Percentiles rank a stretch among this genome's conserved stretches.
Evolutionary conservation across 176 grass and related monocot genomes (phyloP).

Genomic region (Oryza longistaminata): DNA sequence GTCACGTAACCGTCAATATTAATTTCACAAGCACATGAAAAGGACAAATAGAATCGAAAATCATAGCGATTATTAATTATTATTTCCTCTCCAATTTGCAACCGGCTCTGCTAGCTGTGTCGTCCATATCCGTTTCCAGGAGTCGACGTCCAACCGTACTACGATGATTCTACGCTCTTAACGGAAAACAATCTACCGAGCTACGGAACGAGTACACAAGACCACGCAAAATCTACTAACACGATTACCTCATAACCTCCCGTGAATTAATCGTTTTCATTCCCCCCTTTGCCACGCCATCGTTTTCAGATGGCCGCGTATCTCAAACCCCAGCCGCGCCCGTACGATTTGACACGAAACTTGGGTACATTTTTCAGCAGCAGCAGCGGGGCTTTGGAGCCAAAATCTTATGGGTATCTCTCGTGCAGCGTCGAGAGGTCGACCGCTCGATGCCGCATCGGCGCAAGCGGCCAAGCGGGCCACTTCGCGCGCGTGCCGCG

Average conservation of each 20-base stretch:
- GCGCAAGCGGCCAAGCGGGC: slow-evolving; percentile 14
- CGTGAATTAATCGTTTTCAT: not conserved
- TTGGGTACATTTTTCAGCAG: not conserved
- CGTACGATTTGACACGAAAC: not conserved
- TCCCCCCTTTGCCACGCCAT: not conserved
- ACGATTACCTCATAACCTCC: too few species aligned
- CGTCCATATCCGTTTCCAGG: not conserved
- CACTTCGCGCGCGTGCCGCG: not conserved
- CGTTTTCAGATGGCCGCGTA: not conserved
- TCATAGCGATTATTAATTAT: not conserved
- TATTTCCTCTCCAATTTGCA: not conserved
- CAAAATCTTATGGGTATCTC: not conserved
- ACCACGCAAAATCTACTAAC: not conserved
- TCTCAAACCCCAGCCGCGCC: not conserved
- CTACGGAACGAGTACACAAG: not conserved
- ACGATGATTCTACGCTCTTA: not conserved
- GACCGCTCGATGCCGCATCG: not conserved
- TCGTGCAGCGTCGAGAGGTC: too few species aligned
- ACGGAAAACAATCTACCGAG: not conserved
- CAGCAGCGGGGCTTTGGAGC: not conserved
- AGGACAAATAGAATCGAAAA: not conserved
- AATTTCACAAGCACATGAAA: not conserved
- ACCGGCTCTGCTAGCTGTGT: not conserved
- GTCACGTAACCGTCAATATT: not conserved
- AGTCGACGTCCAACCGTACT: not conserved